phyloP scores from a whole-genome alignment of 2,329 filamentous ascomycete genomes.

The Mollisia scopiformis region DNA sequence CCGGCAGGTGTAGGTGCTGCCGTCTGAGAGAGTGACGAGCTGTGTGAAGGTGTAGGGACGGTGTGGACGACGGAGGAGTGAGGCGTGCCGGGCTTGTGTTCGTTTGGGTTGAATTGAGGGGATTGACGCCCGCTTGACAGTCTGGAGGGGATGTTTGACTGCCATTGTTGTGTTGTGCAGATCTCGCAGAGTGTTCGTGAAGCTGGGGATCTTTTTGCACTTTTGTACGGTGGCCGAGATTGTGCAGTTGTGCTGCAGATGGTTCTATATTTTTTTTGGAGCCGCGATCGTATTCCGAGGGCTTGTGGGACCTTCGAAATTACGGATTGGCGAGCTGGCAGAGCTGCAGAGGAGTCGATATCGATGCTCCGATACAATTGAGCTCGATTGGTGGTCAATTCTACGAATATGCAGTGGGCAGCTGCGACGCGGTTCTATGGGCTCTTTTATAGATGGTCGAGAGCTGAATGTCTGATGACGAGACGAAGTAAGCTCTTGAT shows the following conservation, averaged over 20 bases:
- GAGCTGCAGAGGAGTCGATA: not conserved
- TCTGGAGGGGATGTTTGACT: slow-evolving; percentile 20
- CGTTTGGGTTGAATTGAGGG: not conserved
- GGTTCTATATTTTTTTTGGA: slow-evolving; percentile 20
- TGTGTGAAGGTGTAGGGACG: slow-evolving; percentile 98
- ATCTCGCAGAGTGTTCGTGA: not conserved
- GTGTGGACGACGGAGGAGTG: slow-evolving; percentile 83
- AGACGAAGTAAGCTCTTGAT: not conserved
- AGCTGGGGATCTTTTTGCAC: slow-evolving; percentile 10
- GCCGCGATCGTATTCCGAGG: too few relatives aligned
- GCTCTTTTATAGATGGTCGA: slow-evolving; percentile 26
- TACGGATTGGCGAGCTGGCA: not conserved
- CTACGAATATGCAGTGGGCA: slow-evolving; percentile 2
- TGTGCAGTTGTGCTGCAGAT: slow-evolving; percentile 13
- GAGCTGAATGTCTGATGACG: not conserved
- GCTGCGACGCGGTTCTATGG: slow-evolving; percentile 29
- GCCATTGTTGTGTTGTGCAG: slow-evolving; percentile 13
- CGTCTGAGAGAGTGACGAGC: slow-evolving; percentile 87
- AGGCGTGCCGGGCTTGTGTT: slow-evolving; percentile 66
- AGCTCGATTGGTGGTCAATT: slow-evolving; percentile 13
- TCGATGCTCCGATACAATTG: slow-evolving; percentile 28
- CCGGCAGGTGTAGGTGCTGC: slow-evolving; percentile 78
- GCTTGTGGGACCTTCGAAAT: too few relatives aligned
- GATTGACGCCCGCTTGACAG: slow-evolving; percentile 23
- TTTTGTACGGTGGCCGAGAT: slow-evolving; percentile 20